Evolutionary conservation across 1,284 basidiomycete genomes (phyloP), one percentile per base, ranked within the genome.

Genomic region (Grifola frondosa): DNA sequence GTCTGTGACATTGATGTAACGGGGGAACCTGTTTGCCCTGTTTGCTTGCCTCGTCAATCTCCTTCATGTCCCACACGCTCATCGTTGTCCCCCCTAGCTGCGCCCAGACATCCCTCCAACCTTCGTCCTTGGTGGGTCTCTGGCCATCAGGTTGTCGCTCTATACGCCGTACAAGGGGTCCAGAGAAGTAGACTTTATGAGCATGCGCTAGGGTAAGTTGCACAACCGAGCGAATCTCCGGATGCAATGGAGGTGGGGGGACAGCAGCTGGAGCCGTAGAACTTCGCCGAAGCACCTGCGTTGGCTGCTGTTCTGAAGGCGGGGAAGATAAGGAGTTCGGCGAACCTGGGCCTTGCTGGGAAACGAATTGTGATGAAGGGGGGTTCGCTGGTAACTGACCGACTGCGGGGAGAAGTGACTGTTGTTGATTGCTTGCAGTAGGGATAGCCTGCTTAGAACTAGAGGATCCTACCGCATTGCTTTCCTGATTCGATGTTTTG

Each of bases 101-200:
- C 2, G 89, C 88, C 92, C 92, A 96, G 8, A 96, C 85, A n/a
- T 91, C 80, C 7, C 78, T 74, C 91, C 92, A 95, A n/a, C 88
- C 87, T 22, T 91, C 85, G 54, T 93, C 80, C 61, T 83, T 82
- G 53, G 71, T 56, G 35, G 88, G 75, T 59, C 76, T 75, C 48
- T 84, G 78, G 8, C 91, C 90, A 57, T 91, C 88, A 4, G 88
- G 74, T 48, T 77, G 83, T 48, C 81, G 81, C 67, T 87, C 89
- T 56, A 83, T 67, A n/a, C 75, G 74, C 32, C 84, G 81, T 13
- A 86, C 69, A 22, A 91, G 76, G n/a, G 84, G 85, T 5, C 88
- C 88, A 12, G 88, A 89, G 63, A 82, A 88, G 64, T 91, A 90
- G 7, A 90, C 73, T 61, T 89, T 88, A 69, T 82, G 84, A 1